These are phyloP conservation scores for Trichophyton simii DNA, from an alignment of 2,329 filamentous ascomycete species.

Conservation along the genomic window DNA sequence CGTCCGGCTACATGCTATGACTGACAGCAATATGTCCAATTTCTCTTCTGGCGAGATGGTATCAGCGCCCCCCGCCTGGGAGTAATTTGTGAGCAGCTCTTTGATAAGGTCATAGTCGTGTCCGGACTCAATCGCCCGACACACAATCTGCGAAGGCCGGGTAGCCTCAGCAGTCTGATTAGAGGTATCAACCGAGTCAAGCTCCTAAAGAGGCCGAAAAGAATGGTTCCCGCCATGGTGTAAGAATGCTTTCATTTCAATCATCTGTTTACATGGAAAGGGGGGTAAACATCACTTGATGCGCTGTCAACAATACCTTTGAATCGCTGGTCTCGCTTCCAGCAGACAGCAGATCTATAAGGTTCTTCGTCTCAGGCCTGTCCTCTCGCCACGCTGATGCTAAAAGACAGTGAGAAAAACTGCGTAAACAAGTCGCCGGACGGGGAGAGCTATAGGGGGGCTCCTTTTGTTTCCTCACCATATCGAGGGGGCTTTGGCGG, in stretches of 20 bases:
- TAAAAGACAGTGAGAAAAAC: background rate
- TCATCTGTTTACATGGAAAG: background rate
- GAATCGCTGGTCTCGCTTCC: background rate
- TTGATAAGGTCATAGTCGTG: constrained; percentile 6
- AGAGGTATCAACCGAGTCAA: background rate
- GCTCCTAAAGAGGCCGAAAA: background rate
- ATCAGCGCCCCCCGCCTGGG: background rate
- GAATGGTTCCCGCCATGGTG: no score
- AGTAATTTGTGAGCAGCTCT: constrained; percentile 1
- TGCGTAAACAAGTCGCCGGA: background rate
- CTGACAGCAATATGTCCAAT: constrained; percentile 8
- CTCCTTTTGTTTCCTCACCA: background rate
- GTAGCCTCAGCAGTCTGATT: background rate
- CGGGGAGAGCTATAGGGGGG: background rate
- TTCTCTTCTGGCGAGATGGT: constrained; percentile 6
- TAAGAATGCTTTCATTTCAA: background rate
- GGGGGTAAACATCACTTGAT: background rate
- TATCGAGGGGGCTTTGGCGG: constrained; percentile 11
- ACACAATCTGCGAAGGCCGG: constrained; percentile 4
- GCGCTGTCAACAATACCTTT: background rate
- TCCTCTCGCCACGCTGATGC: background rate
- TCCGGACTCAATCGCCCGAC: constrained; percentile 6
- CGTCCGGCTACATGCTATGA: constrained; percentile 5
- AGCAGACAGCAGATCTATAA: background rate
- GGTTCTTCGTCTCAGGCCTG: background rate